A percentile compares a stretch with the other conserved stretches of the same genome.
Evolutionary conservation across 441 rosid species (phyloP).

Genomic region (Adansonia gregorii): DNA sequence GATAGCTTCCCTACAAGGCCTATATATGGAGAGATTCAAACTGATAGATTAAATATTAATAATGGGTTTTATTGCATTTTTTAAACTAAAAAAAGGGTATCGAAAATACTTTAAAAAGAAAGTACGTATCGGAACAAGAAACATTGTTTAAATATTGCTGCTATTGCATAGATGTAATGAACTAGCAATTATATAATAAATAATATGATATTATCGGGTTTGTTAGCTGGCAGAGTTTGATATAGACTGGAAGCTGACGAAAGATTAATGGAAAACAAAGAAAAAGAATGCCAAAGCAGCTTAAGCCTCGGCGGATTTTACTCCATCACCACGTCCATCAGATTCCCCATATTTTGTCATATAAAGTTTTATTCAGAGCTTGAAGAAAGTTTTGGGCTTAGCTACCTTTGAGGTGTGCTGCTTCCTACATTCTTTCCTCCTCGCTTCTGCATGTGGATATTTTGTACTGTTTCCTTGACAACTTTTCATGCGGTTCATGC

Average conservation of each 20-base stretch:
- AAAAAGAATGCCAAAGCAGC: background rate
- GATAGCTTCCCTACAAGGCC: slow-evolving; percentile 21
- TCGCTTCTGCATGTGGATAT: background rate
- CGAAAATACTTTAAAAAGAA: background rate
- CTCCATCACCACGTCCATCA: background rate
- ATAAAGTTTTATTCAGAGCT: background rate
- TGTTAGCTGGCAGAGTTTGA: slow-evolving; percentile 4
- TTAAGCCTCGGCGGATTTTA: background rate
- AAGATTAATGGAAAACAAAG: background rate
- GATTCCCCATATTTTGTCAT: background rate
- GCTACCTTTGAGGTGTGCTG: background rate
- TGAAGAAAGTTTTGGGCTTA: background rate
- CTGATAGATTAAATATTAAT: slow-evolving; percentile 1
- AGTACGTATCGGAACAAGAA: background rate
- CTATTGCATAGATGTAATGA: background rate
- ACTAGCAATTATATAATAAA: background rate
- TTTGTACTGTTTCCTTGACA: background rate
- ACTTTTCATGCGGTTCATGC: background rate
- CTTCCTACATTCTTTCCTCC: background rate
- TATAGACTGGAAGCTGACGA: background rate
- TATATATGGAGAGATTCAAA: slow-evolving; percentile 27
- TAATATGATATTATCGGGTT: background rate
- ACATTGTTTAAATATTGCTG: background rate
- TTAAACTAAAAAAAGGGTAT: slow-evolving; percentile 1
- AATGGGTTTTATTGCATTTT: background rate